These are phyloP conservation scores for Tolypocladium amazonense DNA, from an alignment of 2,329 filamentous ascomycete species.

Conservation along the genomic window DNA sequence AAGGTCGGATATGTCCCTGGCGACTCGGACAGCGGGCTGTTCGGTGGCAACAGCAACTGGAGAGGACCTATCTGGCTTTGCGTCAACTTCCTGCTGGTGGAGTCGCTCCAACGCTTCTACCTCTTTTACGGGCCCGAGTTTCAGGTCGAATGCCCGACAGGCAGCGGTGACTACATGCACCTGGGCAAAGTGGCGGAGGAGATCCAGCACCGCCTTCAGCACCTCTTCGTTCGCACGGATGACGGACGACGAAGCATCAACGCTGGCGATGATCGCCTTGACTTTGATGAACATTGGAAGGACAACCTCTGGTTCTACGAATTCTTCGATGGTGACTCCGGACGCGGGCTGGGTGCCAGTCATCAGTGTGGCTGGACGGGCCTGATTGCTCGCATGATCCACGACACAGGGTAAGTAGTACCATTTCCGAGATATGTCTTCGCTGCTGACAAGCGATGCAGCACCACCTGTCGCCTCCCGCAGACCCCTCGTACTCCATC, in stretches of 20 bases:
- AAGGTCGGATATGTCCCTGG: conserved; percentile 82
- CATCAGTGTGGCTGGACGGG: conserved; percentile 98
- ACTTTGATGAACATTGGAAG: conserved; percentile 89
- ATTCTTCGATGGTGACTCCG: conserved; percentile 90
- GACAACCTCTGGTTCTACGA: conserved; percentile 84
- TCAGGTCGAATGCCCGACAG: conserved; percentile 86
- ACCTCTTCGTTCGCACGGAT: conserved; percentile 76
- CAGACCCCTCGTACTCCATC: conserved; percentile 86
- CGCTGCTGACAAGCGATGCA: conserved; percentile 20
- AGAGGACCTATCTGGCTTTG: conserved; percentile 91
- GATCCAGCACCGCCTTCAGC: conserved; percentile 87
- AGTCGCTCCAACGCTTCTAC: conserved; percentile 90
- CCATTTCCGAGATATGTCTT: background rate
- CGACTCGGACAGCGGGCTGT: conserved; percentile 92
- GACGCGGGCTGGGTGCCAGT: conserved; percentile 79
- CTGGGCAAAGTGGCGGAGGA: conserved; percentile 90
- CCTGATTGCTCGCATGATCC: conserved; percentile 90
- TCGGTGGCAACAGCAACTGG: conserved; percentile 98
- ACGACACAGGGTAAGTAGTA: conserved; percentile 77
- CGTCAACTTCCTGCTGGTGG: conserved; percentile 89
- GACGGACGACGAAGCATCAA: conserved; percentile 85
- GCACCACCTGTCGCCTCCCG: conserved; percentile 79
- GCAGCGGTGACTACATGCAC: conserved; percentile 92
- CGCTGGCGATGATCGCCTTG: conserved; percentile 69
- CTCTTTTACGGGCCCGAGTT: conserved; percentile 88